Conservation (phyloP, 805 yeast species). For the Vanderwaltozyma verrucispora region DNA sequence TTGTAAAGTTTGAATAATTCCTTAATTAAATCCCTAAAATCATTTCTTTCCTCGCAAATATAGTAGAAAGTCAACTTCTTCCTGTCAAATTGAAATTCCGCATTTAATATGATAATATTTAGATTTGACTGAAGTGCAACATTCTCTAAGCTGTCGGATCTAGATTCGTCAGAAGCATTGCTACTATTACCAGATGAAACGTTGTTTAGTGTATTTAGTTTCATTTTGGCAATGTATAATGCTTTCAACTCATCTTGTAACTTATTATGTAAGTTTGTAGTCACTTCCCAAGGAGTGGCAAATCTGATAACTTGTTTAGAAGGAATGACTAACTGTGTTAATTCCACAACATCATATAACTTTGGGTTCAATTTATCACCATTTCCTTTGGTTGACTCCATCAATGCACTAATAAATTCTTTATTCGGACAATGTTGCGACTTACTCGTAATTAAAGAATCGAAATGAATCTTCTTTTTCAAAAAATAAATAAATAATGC, state of each 20-base stretch:
- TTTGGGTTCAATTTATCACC: constrained; percentile 20
- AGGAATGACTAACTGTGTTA: constrained; percentile 51
- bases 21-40: constrained; percentile 61
- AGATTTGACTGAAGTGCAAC: constrained; percentile 18
- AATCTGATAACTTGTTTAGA: constrained; percentile 69
- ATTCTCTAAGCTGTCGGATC: not conserved
- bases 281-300: constrained; percentile 61
- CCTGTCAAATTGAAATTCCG: constrained; percentile 75
- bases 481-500: constrained; percentile 65
- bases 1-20: constrained; percentile 68
- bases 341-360: constrained; percentile 34
- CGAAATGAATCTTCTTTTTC: constrained; percentile 57
- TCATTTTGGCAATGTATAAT: constrained; percentile 49
- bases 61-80: constrained; percentile 69
- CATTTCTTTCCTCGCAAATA: constrained; percentile 53
- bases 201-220: constrained; percentile 32
- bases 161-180: constrained; percentile 4
- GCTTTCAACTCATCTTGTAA: constrained; percentile 66
- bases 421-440: constrained; percentile 22
- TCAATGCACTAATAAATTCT: constrained; percentile 21
- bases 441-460: constrained; percentile 26
- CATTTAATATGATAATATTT: constrained; percentile 53
- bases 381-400: constrained; percentile 16
- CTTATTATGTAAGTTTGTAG: constrained; percentile 47
- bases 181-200: constrained; percentile 4